phyloP scores from a whole-genome alignment of 352 stramenopile genomes.

The Phytophthora syringae region DNA sequence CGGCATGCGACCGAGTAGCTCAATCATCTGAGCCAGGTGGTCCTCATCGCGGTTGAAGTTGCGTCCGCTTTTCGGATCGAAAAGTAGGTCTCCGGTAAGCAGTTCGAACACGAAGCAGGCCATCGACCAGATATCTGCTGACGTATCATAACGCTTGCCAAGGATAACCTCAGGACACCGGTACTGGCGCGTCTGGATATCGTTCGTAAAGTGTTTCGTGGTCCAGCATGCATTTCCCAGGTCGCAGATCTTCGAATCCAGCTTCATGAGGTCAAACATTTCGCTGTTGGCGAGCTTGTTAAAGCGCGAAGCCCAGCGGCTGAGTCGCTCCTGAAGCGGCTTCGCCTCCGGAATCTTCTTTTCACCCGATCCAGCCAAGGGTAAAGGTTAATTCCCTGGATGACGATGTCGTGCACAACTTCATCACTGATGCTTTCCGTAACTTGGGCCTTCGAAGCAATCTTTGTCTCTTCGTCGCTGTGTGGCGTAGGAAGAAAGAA shows the following conservation, averaged over 20 bases:
- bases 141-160: slow-evolving; percentile 97
- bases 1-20: slow-evolving; percentile 97
- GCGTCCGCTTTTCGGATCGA: slow-evolving; percentile 95
- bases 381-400: slow-evolving; percentile 57
- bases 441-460: slow-evolving; percentile 5
- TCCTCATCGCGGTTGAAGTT: slow-evolving; percentile 94
- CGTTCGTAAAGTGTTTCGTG: slow-evolving; percentile 98
- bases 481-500: slow-evolving; percentile 61
- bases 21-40: slow-evolving; percentile 99
- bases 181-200: slow-evolving; percentile 99
- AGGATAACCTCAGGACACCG: slow-evolving; percentile 98
- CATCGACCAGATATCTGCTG: slow-evolving; percentile 99
- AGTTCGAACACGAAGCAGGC: slow-evolving; percentile 99
- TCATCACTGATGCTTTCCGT: slow-evolving; percentile 10
- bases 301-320: slow-evolving; percentile 49
- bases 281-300: slow-evolving; percentile 41
- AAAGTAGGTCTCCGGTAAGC: slow-evolving; percentile 99
- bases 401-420: slow-evolving; percentile 26
- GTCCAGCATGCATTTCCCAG: slow-evolving; percentile 99
- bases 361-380: slow-evolving; percentile 19
- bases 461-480: slow-evolving; percentile 23
- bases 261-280: slow-evolving; percentile 67
- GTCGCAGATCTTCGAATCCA: slow-evolving; percentile 95
- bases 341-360: slow-evolving; percentile 24
- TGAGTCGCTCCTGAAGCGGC: slow-evolving; percentile 42